These are phyloP conservation scores for Pseudocercospora fuligena DNA, from an alignment of 2,329 filamentous ascomycete species.

Conservation along the genomic window DNA sequence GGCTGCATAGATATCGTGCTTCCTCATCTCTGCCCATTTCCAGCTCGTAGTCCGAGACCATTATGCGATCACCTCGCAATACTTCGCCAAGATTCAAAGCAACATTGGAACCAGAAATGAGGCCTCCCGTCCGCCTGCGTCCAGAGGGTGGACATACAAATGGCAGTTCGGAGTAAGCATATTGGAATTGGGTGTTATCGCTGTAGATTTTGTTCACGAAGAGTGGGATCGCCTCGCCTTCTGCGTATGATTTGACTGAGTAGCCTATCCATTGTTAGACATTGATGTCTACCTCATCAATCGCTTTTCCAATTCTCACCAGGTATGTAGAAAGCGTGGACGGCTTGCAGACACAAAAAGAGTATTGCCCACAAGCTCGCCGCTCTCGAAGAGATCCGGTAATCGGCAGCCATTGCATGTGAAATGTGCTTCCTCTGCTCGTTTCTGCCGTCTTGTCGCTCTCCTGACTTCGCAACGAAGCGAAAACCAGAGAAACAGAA, in stretches of 20 bases:
- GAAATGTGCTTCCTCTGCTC: constrained; percentile 2
- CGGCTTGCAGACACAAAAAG: constrained; percentile 53
- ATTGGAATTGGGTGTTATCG: constrained; percentile 86
- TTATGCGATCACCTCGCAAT: constrained; percentile 83
- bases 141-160: constrained; percentile 84
- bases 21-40: constrained; percentile 75
- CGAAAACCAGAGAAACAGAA: not conserved
- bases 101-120: constrained; percentile 77
- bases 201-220: constrained; percentile 92
- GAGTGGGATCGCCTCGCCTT: constrained; percentile 78
- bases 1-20: constrained; percentile 74
- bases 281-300: not conserved
- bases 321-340: constrained; percentile 81
- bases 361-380: constrained; percentile 55
- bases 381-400: constrained; percentile 40
- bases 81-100: constrained; percentile 86
- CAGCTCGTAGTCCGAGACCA: constrained; percentile 81
- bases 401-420: constrained; percentile 44
- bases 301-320: constrained; percentile 57
- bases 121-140: constrained; percentile 65
- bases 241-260: constrained; percentile 79
- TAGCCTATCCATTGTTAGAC: constrained; percentile 61
- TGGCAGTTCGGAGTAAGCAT: constrained; percentile 85
- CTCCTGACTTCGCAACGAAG: constrained; percentile 3
- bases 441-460: not conserved